These are phyloP conservation scores for Pseudogymnoascus sp. DNA, from an alignment of 2,329 filamentous ascomycete genomes.

Conservation along the genomic window DNA sequence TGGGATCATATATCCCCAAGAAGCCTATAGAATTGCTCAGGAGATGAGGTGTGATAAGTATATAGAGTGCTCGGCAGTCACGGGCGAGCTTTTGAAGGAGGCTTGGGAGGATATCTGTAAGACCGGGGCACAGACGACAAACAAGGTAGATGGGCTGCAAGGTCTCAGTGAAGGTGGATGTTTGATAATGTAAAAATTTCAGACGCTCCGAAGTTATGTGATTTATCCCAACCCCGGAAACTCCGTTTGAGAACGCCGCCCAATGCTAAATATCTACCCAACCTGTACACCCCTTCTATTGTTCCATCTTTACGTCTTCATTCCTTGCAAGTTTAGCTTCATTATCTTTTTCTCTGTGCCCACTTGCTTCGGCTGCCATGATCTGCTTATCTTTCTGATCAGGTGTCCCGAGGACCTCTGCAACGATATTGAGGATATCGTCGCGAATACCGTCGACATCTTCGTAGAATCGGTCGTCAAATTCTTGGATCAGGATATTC, in stretches of 20 bases:
- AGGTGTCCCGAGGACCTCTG: conserved; percentile 45
- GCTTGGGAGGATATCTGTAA: conserved; percentile 55
- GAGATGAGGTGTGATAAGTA: conserved; percentile 55
- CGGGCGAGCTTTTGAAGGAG: conserved; percentile 49
- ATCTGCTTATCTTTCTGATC: conserved; percentile 25
- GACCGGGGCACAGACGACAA: conserved; percentile 44
- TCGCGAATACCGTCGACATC: conserved; percentile 42
- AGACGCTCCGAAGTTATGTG: neutral
- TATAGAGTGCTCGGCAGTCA: conserved; percentile 55
- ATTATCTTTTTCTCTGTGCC: conserved; percentile 12
- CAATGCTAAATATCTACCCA: conserved; percentile 1
- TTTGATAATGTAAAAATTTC: conserved; percentile 36
- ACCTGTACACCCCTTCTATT: neutral
- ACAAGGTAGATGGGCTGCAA: conserved; percentile 25
- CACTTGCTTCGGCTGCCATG: conserved; percentile 23
- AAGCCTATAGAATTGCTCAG: conserved; percentile 49
- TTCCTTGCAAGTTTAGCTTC: conserved; percentile 17
- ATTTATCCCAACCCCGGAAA: neutral
- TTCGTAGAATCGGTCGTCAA: conserved; percentile 51
- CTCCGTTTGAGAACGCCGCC: neutral
- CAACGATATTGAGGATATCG: conserved; percentile 49
- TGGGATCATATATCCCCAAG: conserved; percentile 53
- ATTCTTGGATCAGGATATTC: conserved; percentile 58
- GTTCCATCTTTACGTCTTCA: conserved; percentile 12
- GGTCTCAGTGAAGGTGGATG: conserved; percentile 51